These are phyloP conservation scores for Petunia axillaris DNA, from an alignment of 257 asterid genomes.

Conservation along the genomic window DNA sequence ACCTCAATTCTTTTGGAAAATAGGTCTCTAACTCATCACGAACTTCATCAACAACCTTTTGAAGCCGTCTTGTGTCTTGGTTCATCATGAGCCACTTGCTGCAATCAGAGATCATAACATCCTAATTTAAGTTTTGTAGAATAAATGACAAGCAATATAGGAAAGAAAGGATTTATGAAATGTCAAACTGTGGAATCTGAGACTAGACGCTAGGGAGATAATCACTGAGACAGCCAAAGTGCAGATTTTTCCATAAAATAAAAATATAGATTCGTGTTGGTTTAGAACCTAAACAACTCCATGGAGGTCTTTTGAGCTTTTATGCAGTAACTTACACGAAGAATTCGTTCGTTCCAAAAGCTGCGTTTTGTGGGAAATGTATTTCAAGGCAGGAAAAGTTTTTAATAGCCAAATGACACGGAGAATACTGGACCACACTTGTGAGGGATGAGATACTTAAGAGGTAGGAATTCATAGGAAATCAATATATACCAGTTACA, in stretches of 20 bases:
- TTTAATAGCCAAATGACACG: background rate
- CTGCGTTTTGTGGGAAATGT: background rate
- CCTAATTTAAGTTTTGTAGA: slow-evolving; percentile 18
- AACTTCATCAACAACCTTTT: slow-evolving; percentile 90
- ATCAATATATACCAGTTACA: background rate
- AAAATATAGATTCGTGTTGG: background rate
- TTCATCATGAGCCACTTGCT: slow-evolving; percentile 99
- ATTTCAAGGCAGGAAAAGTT: background rate
- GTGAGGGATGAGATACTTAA: background rate
- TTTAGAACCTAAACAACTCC: slow-evolving; percentile 1
- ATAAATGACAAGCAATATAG: background rate
- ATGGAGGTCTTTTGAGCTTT: background rate
- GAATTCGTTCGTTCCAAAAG: background rate
- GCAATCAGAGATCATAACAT: slow-evolving; percentile 38
- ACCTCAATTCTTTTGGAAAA: slow-evolving; percentile 84
- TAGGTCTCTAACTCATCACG: slow-evolving; percentile 72
- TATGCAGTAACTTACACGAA: slow-evolving; percentile 5
- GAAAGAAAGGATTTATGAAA: slow-evolving; percentile 13
- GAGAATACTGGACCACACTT: background rate
- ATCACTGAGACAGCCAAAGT: background rate
- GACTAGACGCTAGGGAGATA: slow-evolving; percentile 6
- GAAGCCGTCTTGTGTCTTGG: slow-evolving; percentile 86
- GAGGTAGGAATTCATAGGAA: background rate
- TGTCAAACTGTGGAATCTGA: background rate
- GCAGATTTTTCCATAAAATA: background rate